Base-by-base conservation (phyloP, 495 filamentous ascomycete species). In the Aspergillus affinis region DNA sequence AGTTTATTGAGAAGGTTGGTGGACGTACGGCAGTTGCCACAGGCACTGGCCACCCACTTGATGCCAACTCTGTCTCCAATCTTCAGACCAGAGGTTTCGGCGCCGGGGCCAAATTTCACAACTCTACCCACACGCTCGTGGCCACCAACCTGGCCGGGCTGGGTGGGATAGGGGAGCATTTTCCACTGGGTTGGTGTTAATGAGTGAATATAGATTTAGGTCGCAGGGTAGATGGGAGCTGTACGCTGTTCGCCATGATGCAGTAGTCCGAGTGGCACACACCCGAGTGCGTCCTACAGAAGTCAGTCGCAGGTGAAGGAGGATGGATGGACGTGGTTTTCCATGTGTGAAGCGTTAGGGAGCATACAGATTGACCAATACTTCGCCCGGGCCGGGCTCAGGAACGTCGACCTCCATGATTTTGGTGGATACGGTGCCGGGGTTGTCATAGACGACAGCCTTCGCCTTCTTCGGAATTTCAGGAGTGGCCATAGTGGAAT, bases 181-280 rank as follows among this genome's bases (percentile, higher is more conserved):
- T 9, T 17, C 48, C 48, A 50, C 48, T 50, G 19, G 4, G 20
- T 7, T 20, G 2, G 2, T 23, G 23, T 7, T 21, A 19, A 18
- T 12, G 26, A 30, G 12, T n/a, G n/a, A n/a, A n/a, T n/a, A n/a
- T 30, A n/a, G 45, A 3, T 48, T 15, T 48, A n/a, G 45, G 4
- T n/a, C 7, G 9, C 7, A 27, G 27, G 13, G 27, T 29, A 30
- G 2, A 29, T n/a, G 20, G 6, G 27, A 32, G 1, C 10, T 17
- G 4, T 30, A 53, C 20, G 5, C 20, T 5, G 79, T 78, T 79
- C 17, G 69, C 74, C 75, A 85, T 84, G 60, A 84, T 66, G 29
- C 75, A 69, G 23, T 79, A 66, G 59, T 88, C 85, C 6, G 79
- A 82, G 65, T 84, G 82, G 68, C 85, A 86, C 48, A 87, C 79